A percentile compares a stretch with the other conserved stretches of the same genome.
Conservation (phyloP, 1,284 basidiomycete species). For the Papiliotrema terrestris region DNA sequence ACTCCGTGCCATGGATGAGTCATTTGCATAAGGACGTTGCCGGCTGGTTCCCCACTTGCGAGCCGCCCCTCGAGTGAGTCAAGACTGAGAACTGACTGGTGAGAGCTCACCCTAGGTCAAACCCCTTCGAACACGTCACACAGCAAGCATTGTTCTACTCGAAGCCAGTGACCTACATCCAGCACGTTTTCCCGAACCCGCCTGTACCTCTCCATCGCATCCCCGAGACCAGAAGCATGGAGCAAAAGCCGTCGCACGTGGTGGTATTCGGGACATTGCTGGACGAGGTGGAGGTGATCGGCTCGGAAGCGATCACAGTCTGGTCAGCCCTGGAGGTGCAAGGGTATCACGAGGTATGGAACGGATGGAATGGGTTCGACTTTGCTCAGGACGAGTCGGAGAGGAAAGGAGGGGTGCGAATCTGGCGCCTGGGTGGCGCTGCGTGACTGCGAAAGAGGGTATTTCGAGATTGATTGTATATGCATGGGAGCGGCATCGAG, state of each 20-base stretch:
- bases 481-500: not conserved
- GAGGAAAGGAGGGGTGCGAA: constrained; percentile 67
- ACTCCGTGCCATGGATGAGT: constrained; percentile 93
- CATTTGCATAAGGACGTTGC: constrained; percentile 72
- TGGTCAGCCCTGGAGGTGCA: constrained; percentile 54
- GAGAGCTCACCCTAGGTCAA: constrained; percentile 24
- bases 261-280: constrained; percentile 29
- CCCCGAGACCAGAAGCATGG: constrained; percentile 58
- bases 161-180: constrained; percentile 64
- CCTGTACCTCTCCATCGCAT: constrained; percentile 24
- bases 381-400: constrained; percentile 72
- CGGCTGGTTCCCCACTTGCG: constrained; percentile 83
- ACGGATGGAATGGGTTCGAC: constrained; percentile 61
- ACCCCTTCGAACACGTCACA: constrained; percentile 59
- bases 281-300: not conserved
- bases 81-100: not conserved
- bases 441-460: not conserved
- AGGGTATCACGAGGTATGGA: constrained; percentile 62
- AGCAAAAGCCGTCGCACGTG: constrained; percentile 23
- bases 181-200: constrained; percentile 57
- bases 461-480: not conserved
- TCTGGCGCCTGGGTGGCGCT: constrained; percentile 18
- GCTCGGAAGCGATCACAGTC: constrained; percentile 38
- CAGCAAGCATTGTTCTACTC: constrained; percentile 81
- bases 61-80: constrained; percentile 75